Base-by-base conservation (phyloP, 2,329 filamentous ascomycete species). In the Trichoderma oligosporum region DNA sequence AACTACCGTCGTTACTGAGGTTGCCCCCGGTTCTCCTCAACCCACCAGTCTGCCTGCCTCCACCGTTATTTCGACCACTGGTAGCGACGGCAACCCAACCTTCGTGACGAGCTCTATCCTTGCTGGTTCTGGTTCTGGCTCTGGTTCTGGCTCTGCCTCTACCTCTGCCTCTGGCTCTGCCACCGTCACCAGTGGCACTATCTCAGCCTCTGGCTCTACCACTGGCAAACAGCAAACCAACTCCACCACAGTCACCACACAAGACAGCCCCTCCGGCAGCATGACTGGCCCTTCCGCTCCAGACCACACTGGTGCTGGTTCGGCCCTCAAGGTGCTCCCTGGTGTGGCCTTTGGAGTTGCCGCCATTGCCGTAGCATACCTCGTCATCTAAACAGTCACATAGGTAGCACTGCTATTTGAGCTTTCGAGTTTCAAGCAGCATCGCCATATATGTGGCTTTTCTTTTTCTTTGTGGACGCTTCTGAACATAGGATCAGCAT, bases 231-330 rank as follows among this genome's bases (percentile, higher is more conserved):
- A 49, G 53, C 44, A 49, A 38, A 33, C 53, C 41, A 62, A 56
- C 20, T 61, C 68, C 41, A 61, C 64, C 14, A 64, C 68, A 18
- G 61, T 65, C 24, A 66, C 65, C 4, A 58, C 54, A 9, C 59
- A 61, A 8, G 61, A 44, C 7, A 64, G 54, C 52, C 47, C 42
- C 41, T 58, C 58, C 24, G 57, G 44, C 27, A 62, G 63, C 58
- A 61, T 58, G 39, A 59, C 63, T 18, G 61, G 47, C 20, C 63
- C 68, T 36, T 60, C 64, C 29, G 66, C 65, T 7, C 66, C 68
- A 38, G 66, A 67, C 25, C 63, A 69, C 24, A 71, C 69, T 9
- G 70, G 66, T n/a, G 70, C 66, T 22, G 68, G 65, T 27, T 58
- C 61, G n/a, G 60, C 62, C 33, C 60, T 63, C 52, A 57, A 61